Evolutionary conservation across 345 rosid genomes (phyloP).

Genomic region (Rhodomyrtus tomentosa): DNA sequence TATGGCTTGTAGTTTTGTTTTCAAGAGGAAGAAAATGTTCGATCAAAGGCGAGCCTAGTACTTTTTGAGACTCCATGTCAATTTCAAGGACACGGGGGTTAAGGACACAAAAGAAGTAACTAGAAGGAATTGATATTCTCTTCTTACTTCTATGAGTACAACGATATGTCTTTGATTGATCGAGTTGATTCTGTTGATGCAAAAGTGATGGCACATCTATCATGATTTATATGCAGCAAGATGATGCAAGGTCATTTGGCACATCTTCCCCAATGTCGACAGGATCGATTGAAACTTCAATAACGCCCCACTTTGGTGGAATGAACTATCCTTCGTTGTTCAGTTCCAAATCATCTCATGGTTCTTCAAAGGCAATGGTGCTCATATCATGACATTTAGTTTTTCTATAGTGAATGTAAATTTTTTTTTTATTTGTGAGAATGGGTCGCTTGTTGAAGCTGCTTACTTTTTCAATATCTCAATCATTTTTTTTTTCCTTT

Average conservation of each 20-base stretch:
- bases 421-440: background rate
- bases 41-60: no score
- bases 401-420: background rate
- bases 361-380: conserved; percentile 55
- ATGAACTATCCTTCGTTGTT: conserved; percentile 92
- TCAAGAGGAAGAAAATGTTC: no score
- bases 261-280: conserved; percentile 87
- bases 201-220: no score
- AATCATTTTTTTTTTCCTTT: background rate
- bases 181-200: no score
- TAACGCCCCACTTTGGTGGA: conserved; percentile 97
- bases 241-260: conserved; percentile 83
- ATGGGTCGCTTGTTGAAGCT: background rate
- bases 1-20: no score
- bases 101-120: no score
- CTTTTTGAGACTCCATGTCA: no score
- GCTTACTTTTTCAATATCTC: background rate
- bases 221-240: conserved; percentile 45
- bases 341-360: conserved; percentile 66
- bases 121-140: no score
- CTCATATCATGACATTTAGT: background rate
- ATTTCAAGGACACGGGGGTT: no score
- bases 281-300: conserved; percentile 92
- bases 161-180: no score
- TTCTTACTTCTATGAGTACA: no score